Conservation (phyloP, 2,329 filamentous ascomycete species). For the Pyrenochaeta sp. region DNA sequence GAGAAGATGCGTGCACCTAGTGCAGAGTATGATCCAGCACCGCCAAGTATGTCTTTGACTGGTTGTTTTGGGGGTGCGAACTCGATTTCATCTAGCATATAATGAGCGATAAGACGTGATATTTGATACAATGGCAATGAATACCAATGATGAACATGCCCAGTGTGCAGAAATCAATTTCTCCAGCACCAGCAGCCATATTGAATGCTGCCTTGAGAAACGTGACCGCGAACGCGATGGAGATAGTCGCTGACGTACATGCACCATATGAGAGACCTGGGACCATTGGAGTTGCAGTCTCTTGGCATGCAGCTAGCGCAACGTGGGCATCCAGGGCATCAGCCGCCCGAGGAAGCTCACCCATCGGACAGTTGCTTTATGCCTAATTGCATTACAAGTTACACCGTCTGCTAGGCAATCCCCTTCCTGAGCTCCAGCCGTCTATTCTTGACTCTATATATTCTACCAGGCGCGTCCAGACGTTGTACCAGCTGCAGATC, state of each 20-base stretch:
- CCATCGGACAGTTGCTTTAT: constrained; percentile 6
- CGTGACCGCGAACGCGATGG: neutral
- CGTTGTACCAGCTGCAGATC: constrained; percentile 28
- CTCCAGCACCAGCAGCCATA: constrained; percentile 17
- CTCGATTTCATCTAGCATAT: constrained; percentile 82
- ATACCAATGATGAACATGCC: constrained; percentile 72
- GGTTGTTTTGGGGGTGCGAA: constrained; percentile 75
- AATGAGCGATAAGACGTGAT: constrained; percentile 13
- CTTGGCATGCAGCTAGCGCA: constrained; percentile 30
- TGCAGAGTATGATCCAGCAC: constrained; percentile 85
- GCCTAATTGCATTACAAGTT: constrained; percentile 8
- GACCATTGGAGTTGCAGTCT: neutral
- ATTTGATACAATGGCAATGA: constrained; percentile 6
- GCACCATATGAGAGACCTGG: neutral
- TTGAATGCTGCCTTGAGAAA: constrained; percentile 2
- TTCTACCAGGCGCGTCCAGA: neutral
- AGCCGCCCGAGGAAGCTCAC: constrained; percentile 8
- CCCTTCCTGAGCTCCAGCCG: neutral
- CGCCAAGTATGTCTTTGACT: constrained; percentile 81
- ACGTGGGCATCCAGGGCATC: constrained; percentile 15
- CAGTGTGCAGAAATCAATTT: constrained; percentile 66
- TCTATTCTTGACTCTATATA: neutral
- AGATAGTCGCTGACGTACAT: constrained; percentile 12
- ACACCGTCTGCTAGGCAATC: neutral
- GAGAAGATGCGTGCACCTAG: constrained; percentile 90